Percentiles rank a stretch among this genome's conserved stretches.
Conservation (phyloP, 345 rosid species). For the Combretum micranthum region DNA sequence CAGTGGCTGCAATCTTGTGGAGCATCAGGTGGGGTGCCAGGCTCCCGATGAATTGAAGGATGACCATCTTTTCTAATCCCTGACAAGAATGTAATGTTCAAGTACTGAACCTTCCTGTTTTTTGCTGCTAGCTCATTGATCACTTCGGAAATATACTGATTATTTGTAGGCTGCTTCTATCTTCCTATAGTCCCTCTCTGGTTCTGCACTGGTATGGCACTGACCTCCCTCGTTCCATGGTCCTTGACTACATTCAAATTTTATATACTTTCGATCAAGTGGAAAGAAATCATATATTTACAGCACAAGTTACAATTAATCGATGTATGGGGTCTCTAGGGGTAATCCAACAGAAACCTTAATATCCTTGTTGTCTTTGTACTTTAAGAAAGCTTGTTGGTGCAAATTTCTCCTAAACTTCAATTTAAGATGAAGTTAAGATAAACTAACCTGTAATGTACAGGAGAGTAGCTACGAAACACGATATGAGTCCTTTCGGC, state of each 20-base stretch:
- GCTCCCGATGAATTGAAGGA: slow-evolving; percentile 70
- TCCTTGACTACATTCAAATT: slow-evolving; percentile 44
- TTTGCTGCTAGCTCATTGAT: slow-evolving; percentile 39
- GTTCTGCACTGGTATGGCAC: slow-evolving; percentile 56
- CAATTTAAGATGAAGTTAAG: neutral
- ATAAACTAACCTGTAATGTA: slow-evolving; percentile 58
- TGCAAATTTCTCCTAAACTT: neutral
- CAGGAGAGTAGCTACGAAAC: slow-evolving; percentile 75
- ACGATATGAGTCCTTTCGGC: slow-evolving; percentile 44
- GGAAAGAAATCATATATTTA: no score
- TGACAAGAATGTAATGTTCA: slow-evolving; percentile 69
- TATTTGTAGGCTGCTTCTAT: slow-evolving; percentile 37
- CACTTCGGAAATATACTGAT: slow-evolving; percentile 38
- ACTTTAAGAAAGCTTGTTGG: no score
- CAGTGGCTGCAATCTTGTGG: slow-evolving; percentile 96
- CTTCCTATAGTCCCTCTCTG: slow-evolving; percentile 32
- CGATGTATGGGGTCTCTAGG: no score
- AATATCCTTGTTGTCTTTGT: no score
- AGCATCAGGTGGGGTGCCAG: slow-evolving; percentile 46
- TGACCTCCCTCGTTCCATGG: slow-evolving; percentile 69
- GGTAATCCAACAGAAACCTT: no score
- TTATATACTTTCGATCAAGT: neutral
- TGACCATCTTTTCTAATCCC: slow-evolving; percentile 69
- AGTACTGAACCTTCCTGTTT: slow-evolving; percentile 40
- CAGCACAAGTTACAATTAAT: no score